These are phyloP conservation scores for Termitomyces sp. DNA, from an alignment of 768 basidiomycete species.

Conservation along the genomic window DNA sequence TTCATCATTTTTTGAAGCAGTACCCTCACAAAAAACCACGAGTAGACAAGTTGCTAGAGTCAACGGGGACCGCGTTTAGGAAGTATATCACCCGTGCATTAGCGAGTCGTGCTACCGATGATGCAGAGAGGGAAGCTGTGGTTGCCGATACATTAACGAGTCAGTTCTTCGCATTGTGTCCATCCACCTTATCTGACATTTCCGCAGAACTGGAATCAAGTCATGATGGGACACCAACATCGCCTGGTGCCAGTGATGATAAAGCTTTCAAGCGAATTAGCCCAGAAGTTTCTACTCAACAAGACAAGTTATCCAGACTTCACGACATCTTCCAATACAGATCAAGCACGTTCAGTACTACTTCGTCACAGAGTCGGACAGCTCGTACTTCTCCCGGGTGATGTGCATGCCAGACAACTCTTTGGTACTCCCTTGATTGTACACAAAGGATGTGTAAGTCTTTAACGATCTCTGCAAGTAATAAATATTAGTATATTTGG, in stretches of 20 bases:
- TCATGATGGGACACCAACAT: slow-evolving; percentile 29
- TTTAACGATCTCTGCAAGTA: not conserved
- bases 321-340: slow-evolving; percentile 84
- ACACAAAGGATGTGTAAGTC: not conserved
- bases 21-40: slow-evolving; percentile 79
- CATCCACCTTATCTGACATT: slow-evolving; percentile 7
- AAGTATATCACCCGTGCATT: slow-evolving; percentile 88
- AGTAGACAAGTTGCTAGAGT: slow-evolving; percentile 85
- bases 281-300: slow-evolving; percentile 31
- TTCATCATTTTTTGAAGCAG: slow-evolving; percentile 90
- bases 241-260: slow-evolving; percentile 17
- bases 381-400: slow-evolving; percentile 24
- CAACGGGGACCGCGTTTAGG: slow-evolving; percentile 84
- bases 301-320: slow-evolving; percentile 67
- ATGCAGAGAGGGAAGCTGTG: slow-evolving; percentile 71
- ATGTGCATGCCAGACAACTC: not conserved
- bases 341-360: slow-evolving; percentile 51
- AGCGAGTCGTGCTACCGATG: slow-evolving; percentile 83
- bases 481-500: slow-evolving; percentile 3
- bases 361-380: slow-evolving; percentile 32
- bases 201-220: slow-evolving; percentile 59
- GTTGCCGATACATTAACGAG: slow-evolving; percentile 83
- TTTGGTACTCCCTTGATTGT: not conserved
- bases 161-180: slow-evolving; percentile 30
- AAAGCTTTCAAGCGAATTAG: slow-evolving; percentile 25